Percentiles rank a stretch among this genome's conserved stretches.
These are phyloP conservation scores for Phlebopus sp. DNA, from an alignment of 1,284 basidiomycete genomes.

Conservation along the genomic window DNA sequence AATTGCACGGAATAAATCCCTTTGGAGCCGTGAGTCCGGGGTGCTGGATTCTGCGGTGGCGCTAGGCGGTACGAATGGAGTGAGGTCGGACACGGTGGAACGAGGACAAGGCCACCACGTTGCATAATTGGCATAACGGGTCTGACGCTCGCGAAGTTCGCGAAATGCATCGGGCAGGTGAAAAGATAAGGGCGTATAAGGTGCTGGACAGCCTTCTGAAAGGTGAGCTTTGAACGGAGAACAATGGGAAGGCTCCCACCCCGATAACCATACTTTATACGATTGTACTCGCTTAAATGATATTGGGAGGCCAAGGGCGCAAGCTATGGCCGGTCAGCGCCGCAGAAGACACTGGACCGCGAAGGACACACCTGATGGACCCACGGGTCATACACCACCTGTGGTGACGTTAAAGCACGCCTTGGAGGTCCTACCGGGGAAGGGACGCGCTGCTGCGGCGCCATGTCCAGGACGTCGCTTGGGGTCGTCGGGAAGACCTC, in stretches of 20 bases:
- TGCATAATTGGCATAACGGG: conserved; percentile 38
- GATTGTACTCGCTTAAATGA: conserved; percentile 76
- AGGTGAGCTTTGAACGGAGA: neutral
- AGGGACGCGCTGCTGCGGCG: neutral
- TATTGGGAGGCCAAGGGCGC: conserved; percentile 72
- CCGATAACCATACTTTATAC: conserved; percentile 68
- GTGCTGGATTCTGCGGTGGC: conserved; percentile 16
- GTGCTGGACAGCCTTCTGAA: conserved; percentile 48
- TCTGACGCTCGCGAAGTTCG: conserved; percentile 61
- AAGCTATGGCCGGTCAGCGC: conserved; percentile 39
- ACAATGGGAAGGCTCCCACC: conserved; percentile 38
- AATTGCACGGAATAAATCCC: conserved; percentile 20
- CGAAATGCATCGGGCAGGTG: conserved; percentile 64
- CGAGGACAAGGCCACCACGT: conserved; percentile 54
- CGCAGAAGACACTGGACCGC: neutral
- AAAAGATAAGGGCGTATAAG: conserved; percentile 71
- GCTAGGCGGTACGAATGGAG: conserved; percentile 21
- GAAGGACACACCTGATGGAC: conserved; percentile 14
- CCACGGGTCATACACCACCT: conserved; percentile 15
- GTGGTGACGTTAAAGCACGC: neutral
- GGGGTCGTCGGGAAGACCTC: neutral
- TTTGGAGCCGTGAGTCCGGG: conserved; percentile 22
- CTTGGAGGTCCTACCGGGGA: neutral
- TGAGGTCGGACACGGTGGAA: neutral
- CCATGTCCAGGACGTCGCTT: too few species aligned